Conservation (phyloP, 768 basidiomycete genomes). For the Lactarius tabidus region DNA sequence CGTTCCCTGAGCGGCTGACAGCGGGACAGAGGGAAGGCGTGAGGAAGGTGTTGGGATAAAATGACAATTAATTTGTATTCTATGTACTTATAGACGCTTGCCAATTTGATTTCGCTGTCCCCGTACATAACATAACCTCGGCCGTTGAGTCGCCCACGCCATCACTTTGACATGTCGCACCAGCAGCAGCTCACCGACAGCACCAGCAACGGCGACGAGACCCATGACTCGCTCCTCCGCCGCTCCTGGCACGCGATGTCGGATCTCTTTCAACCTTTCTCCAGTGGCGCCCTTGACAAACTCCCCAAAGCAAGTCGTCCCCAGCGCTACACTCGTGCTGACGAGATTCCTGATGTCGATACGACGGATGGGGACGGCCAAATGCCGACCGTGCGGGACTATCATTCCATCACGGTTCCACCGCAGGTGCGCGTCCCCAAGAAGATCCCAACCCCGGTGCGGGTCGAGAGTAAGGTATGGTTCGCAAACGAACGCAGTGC, state of each 20-base stretch:
- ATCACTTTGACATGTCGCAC: conserved; percentile 2
- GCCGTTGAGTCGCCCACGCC: neutral
- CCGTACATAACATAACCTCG: neutral
- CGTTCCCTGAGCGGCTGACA: conserved; percentile 77
- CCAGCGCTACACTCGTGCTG: conserved; percentile 59
- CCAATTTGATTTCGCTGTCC: neutral
- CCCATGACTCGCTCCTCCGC: conserved; percentile 39
- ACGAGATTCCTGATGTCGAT: conserved; percentile 64
- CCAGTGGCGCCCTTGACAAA: conserved; percentile 52
- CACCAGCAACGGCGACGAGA: conserved; percentile 23
- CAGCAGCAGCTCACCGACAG: conserved; percentile 11
- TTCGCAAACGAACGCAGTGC: conserved; percentile 92
- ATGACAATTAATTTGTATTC: conserved; percentile 9
- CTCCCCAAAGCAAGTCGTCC: conserved; percentile 41
- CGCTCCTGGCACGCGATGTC: conserved; percentile 61
- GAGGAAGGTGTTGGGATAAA: conserved; percentile 57
- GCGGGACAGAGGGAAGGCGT: conserved; percentile 77
- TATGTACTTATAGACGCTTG: neutral
- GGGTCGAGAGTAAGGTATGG: conserved; percentile 95
- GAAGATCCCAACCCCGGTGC: conserved; percentile 76
- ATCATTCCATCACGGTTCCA: conserved; percentile 68
- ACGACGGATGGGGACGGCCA: conserved; percentile 46
- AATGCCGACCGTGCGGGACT: conserved; percentile 63
- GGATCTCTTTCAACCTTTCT: conserved; percentile 63
- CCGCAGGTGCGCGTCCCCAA: conserved; percentile 70